Base-by-base conservation (phyloP, 495 filamentous ascomycete species). In the Polyplosphaeria fusca region DNA sequence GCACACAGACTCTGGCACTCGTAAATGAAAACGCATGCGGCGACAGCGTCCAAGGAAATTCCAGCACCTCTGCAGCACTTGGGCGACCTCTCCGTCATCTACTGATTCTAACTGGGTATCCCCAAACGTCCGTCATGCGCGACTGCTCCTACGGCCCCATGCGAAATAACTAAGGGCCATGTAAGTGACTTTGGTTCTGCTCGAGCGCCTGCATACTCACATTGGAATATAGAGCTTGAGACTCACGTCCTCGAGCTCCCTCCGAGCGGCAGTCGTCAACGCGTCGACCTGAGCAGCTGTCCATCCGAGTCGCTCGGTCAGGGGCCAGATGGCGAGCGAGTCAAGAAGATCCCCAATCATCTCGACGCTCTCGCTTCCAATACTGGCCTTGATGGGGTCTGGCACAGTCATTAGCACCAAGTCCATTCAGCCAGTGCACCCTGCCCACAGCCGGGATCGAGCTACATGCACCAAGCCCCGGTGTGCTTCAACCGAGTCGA, bases 201-300 rank as follows among this genome's bases (percentile, higher is more conserved):
- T 13, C 42, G 20, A 13, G 9, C 1, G 11, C 20, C 11, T 18
- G 16, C 23, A 14, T 20, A 63, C 68, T 63, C 25, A 70, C 68
- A 70, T 30, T 24, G 63, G 66, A 23, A 70, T 65, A 51, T 70
- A 70, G 12, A 68, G 49, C 39, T 61, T 65, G 26, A 65, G 40
- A n/a, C 38, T 55, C 20, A 38, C n/a, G 20, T 67, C 56, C n/a
- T 50, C 45, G 16, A 59, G 42, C 41, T 70, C 68, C 3, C 20
- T 37, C 22, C 53, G 57, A 13, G 66, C 67, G n/a, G 40, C 48
- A 12, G 63, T 25, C n/a, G 55, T 60, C 38, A 70, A 50, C 5
- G 45, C 32, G 14, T 50, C 26, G 5, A 67, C 64, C 52, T 67
- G 50, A 13, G 60, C 64, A 25, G 27, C 37, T 5, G 64, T 61